Evolutionary conservation across 2,329 filamentous ascomycete species (phyloP), one percentile per base, ranked within the genome.

Genomic region (Aspergillus pseudotamarii): DNA sequence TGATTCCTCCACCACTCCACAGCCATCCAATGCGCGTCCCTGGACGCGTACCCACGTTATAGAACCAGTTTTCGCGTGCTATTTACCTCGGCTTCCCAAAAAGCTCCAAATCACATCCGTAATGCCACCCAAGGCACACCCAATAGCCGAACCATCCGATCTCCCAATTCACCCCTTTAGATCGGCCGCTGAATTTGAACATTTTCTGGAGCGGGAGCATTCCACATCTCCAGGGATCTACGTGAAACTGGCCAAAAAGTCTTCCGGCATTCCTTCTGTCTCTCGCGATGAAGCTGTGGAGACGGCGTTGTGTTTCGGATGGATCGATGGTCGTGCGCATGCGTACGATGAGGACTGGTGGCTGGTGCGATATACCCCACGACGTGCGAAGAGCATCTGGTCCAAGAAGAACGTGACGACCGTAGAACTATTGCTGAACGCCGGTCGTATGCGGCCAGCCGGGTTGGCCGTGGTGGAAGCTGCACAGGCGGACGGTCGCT

Each of bases 291-390:
- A 87, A 70, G 86, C 86, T 1, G 79, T 89, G 21, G 83, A 88
- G 69, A 74, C 79, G 38, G 86, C 86, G 1, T 78, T 89, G 8
- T 88, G 86, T 71, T 85, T 84, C 69, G 87, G 87, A 48, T 89
- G 87, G 86, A 89, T 89, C 61, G 86, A 89, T 70, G 85, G 86
- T 0, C 85, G 86, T 68, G 80, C 80, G 2, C 79, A 80, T 54
- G 62, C 75, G 3, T 72, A 79, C 54, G 82, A 87, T 65, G 79
- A 78, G 0, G 68, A 74, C 3, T 82, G 80, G 67, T 88, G 85
- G 71, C 71, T 84, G 1, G 84, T 86, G 67, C 81, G 85, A 10
- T 89, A 87, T 77, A 87, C 86, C 1, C 86, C 86, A 1, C 85
- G 87, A 5, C 81, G 83, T 3, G 72, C 79, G 34, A 81, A 80